Base-by-base conservation (phyloP, 495 filamentous ascomycete genomes). In the Astrocystis sublimbata region DNA sequence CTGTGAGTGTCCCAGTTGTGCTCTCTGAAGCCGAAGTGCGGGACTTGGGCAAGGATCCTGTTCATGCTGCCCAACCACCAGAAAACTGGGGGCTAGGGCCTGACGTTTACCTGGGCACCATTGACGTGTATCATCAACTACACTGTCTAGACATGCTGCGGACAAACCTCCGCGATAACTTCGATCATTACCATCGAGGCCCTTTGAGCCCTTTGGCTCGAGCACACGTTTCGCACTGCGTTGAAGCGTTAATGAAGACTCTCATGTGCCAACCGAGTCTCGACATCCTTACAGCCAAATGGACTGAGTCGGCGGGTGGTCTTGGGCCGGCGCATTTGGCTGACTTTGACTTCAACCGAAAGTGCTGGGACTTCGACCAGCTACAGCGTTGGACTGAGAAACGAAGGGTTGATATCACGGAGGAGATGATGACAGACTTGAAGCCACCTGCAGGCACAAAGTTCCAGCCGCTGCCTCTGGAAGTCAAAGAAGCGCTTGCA, bases 11-110 rank as follows among this genome's bases (percentile, higher is more conserved):
- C n/a, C n/a, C n/a, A n/a, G n/a, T 69, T 45, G 33, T 62, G 21
- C 50, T 72, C 10, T 55, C 64, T 0, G 24, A 51, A 7, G 64
- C 71, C 40, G 56, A 73, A 35, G 57, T 70, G 3, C 23, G 62
- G 26, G 51, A 51, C 19, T 57, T 72, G 15, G 72, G 70, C 33
- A 74, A 73, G 45, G 71, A 71, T 51, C 65, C 66, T 13, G 65
- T 60, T 19, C 65, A 62, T 10, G 58, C 61, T 3, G 71, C 63
- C 1, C 62, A 65, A 26, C 67, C 61, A 40, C 40, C 62, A 33
- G 63, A 73, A 19, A 46, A 59, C 7, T 73, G 65, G 46, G 61
- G 65, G 1, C 46, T 72, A 21, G 69, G 67, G 12, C 36, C 63
- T 17, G 67, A 75, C 40, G 71, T 67, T 1, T 72, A 70, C 45